Evolutionary conservation across 495 filamentous ascomycete species (phyloP).

Genomic region (Lentithecium fluviatile): DNA sequence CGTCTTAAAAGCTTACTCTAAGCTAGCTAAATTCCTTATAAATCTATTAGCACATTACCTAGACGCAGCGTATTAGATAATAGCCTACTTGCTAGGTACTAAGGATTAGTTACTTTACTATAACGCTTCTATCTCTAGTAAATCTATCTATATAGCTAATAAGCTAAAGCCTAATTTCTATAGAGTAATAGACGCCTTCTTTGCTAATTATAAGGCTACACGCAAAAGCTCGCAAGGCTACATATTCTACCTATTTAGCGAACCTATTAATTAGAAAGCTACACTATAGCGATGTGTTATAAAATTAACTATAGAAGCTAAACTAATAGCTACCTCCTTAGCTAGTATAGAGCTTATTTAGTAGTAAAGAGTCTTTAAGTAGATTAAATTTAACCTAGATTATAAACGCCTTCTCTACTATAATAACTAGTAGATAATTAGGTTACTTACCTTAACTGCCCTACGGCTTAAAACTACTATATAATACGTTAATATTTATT

Average conservation of each 20-base stretch:
- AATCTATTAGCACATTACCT: neutral
- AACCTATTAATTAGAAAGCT: neutral
- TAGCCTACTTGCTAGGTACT: neutral
- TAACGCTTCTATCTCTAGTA: neutral
- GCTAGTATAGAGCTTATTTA: neutral
- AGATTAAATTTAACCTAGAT: neutral
- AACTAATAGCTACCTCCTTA: neutral
- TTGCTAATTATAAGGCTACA: neutral
- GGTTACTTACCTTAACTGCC: neutral
- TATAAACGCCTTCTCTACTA: neutral
- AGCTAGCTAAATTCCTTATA: neutral
- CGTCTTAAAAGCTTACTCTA: neutral
- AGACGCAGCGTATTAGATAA: neutral
- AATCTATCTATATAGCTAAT: neutral
- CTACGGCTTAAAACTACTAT: neutral
- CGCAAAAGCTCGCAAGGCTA: neutral
- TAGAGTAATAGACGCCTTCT: neutral
- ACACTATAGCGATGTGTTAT: neutral
- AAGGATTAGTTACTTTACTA: neutral
- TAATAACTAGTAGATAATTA: conserved; percentile 1
- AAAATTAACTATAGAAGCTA: neutral
- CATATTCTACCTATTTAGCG: neutral
- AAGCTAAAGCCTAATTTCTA: neutral
- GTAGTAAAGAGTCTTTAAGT: conserved; percentile 3
- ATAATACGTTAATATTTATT: conserved; percentile 1